Conservation (phyloP, 108 stramenopile species). For the Conticribra weissflogii region DNA sequence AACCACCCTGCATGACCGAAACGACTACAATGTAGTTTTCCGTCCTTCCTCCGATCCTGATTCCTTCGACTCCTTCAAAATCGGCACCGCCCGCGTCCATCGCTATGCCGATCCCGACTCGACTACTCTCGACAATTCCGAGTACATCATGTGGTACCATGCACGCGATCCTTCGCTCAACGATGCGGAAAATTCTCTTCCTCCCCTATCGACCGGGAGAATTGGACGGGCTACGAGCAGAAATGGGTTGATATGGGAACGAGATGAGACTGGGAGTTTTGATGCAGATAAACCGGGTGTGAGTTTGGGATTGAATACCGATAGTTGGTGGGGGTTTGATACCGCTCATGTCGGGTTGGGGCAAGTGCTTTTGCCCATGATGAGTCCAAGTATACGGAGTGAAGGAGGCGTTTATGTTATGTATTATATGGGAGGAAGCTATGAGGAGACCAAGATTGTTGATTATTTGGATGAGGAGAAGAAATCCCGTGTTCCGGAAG, state of each 20-base stretch:
- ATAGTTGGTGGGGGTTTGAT: conserved; percentile 94
- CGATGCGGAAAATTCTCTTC: conserved; percentile 51
- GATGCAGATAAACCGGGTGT: conserved; percentile 68
- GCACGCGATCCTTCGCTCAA: conserved; percentile 50
- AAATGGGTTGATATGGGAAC: conserved; percentile 78
- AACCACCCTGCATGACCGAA: conserved; percentile 11
- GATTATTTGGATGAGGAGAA: conserved; percentile 53
- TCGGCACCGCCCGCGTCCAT: conserved; percentile 80
- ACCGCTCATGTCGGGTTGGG: conserved; percentile 90
- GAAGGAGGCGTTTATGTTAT: conserved; percentile 91
- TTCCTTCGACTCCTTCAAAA: conserved; percentile 73
- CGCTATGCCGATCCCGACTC: conserved; percentile 62
- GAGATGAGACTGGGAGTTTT: conserved; percentile 58
- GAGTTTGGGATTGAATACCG: conserved; percentile 83
- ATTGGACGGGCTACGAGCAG: conserved; percentile 76
- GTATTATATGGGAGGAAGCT: conserved; percentile 91
- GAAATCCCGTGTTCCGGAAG: conserved; percentile 30
- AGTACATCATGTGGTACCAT: conserved; percentile 92
- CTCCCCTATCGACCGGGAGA: conserved; percentile 77
- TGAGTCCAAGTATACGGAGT: conserved; percentile 74
- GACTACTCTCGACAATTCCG: conserved; percentile 35
- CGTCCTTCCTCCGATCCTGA: conserved; percentile 47
- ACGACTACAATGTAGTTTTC: conserved; percentile 62
- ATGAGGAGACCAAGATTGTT: conserved; percentile 70
- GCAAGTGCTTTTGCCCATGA: conserved; percentile 86